phyloP scores from a whole-genome alignment of 768 basidiomycete genomes.

The Psilocybe tampanensis region DNA sequence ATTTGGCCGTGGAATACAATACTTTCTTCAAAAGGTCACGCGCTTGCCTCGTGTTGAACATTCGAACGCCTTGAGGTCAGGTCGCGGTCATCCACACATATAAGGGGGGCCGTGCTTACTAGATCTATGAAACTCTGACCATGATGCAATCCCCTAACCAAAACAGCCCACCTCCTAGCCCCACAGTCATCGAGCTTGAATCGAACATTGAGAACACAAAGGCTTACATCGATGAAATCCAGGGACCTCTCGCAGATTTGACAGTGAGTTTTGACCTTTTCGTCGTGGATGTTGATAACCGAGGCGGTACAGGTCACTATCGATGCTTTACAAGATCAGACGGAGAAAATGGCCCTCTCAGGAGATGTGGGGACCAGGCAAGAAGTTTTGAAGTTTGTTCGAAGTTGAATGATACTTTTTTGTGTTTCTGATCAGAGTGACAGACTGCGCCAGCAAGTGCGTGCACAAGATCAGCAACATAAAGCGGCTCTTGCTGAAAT shows the following conservation, averaged over 20 bases:
- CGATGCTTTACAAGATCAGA: conserved; percentile 46
- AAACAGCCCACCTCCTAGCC: conserved; percentile 10
- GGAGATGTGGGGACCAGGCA: conserved; percentile 40
- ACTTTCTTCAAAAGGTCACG: conserved; percentile 3
- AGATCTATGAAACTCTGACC: not conserved
- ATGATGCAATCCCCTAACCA: conserved; percentile 22
- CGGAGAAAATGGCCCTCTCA: conserved; percentile 41
- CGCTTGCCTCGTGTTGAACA: conserved; percentile 3
- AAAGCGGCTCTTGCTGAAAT: conserved; percentile 50
- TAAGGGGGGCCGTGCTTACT: conserved; percentile 3
- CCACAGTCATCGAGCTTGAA: conserved; percentile 5
- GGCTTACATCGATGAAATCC: conserved; percentile 12
- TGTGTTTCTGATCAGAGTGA: not conserved
- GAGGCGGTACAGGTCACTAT: conserved; percentile 40
- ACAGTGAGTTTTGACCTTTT: conserved; percentile 14
- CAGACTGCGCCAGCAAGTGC: conserved; percentile 48
- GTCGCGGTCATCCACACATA: not conserved
- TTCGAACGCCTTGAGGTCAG: conserved; percentile 5
- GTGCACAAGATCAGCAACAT: conserved; percentile 44
- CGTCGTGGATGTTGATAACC: not conserved
- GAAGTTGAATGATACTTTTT: not conserved
- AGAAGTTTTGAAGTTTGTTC: conserved; percentile 44
- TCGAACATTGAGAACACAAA: conserved; percentile 14
- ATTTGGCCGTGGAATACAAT: not conserved
- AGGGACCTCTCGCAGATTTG: conserved; percentile 19